Evolutionary conservation across 257 asterid genomes (phyloP), one percentile per base, ranked within the genome.

Genomic region (Leonotis leonurus): DNA sequence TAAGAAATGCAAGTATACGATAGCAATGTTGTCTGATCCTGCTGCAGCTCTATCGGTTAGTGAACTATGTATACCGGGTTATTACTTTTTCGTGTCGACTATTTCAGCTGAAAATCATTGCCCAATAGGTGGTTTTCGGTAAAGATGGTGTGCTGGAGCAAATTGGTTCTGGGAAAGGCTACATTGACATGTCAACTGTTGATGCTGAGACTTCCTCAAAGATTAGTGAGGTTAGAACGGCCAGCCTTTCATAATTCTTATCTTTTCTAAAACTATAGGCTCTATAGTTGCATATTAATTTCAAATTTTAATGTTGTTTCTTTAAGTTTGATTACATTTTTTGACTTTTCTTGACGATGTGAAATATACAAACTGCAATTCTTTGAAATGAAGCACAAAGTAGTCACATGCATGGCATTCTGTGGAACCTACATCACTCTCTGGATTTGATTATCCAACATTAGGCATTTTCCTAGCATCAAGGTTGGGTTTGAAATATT

Each of bases 161-260:
- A 76, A 83, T 91, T 33, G 68, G 87, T 63, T 68, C 76, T 16
- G 98, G 90, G 54, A 91, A 91, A 85, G 84, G 95, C 43, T 91
- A 91, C 71, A 84, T 91, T 67, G 96, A 91, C 79, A 91, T 91
- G 98, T 91, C 98, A 72, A 91, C 98, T 7, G 98, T 91, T 67
- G 98, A 88, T 83, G 92, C 95, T 20, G 95, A 91, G 80, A 86
- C 98, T 40, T 88, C 98, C 14, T 79, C 90, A 27, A 84, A 78
- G 81, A 91, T 91, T 78, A 79, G 81, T 64, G 86, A 84, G 98
- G 98, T 91, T 52, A 13, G 22, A 62, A 30, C 46, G 54, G 12
- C 33, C 29, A 17, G 56, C 64, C 27, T 36, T 17, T 56, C 44
- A 22, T 70, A 32, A 32, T 11, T 52, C 62, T n/a, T n/a, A n/a